These are phyloP conservation scores for Naegleria fowleri DNA, from an alignment of 208 protist genomes.

Conservation along the genomic window DNA sequence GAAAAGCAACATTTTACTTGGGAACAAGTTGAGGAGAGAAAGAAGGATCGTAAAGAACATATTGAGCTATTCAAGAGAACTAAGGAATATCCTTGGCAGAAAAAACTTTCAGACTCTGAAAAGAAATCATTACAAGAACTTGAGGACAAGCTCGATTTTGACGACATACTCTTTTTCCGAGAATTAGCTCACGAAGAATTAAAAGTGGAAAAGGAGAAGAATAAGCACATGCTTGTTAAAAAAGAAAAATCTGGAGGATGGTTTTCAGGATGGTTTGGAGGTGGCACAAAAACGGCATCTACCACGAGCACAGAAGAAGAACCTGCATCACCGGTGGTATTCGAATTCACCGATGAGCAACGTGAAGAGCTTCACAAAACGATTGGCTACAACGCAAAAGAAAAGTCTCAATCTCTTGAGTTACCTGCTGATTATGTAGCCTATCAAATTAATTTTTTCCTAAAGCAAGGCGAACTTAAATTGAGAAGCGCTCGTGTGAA, in stretches of 20 bases:
- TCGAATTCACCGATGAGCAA: neutral
- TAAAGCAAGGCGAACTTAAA: neutral
- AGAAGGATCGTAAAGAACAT: neutral
- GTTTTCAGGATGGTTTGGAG: neutral
- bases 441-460: neutral
- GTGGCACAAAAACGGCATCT: neutral
- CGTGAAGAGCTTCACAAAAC: neutral
- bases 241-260: neutral
- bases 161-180: neutral
- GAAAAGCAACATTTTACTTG: conserved; percentile 2
- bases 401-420: neutral
- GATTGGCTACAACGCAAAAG: neutral
- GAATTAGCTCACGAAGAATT: neutral
- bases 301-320: neutral
- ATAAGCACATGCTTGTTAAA: neutral
- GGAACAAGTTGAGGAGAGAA: neutral
- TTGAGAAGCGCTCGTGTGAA: neutral
- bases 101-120: neutral
- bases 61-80: conserved; percentile 5
- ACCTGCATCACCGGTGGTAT: neutral
- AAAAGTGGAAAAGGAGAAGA: neutral
- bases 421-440: neutral
- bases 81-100: neutral
- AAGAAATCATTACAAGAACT: neutral
- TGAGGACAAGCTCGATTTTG: neutral